Evolutionary conservation across 2,329 filamentous ascomycete species (phyloP).

Genomic region (Diaporthe batatas): DNA sequence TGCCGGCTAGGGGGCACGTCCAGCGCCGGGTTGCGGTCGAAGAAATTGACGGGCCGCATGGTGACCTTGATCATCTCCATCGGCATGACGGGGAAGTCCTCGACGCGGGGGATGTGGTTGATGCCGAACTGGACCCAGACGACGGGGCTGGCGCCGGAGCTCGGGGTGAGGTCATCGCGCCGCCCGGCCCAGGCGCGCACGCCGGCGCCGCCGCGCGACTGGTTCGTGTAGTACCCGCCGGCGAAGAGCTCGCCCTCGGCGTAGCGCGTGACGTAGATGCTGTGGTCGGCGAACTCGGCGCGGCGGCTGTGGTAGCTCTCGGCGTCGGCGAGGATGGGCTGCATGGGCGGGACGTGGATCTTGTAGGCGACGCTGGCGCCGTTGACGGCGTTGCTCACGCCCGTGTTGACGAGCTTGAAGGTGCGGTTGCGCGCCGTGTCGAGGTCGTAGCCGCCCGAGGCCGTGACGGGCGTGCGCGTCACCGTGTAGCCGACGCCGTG

Average conservation of each 20-base stretch:
- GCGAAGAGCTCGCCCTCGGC: constrained; percentile 54
- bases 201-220: constrained; percentile 54
- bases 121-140: constrained; percentile 68
- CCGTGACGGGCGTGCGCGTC: constrained; percentile 59
- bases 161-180: constrained; percentile 56
- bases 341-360: constrained; percentile 67
- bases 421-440: constrained; percentile 61
- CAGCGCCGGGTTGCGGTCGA: constrained; percentile 63
- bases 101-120: constrained; percentile 72
- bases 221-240: constrained; percentile 55
- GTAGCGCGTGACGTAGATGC: constrained; percentile 54
- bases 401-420: constrained; percentile 71
- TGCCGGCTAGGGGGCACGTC: constrained; percentile 63
- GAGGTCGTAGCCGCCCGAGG: constrained; percentile 62
- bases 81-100: constrained; percentile 79
- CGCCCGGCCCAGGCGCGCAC: constrained; percentile 51
- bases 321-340: constrained; percentile 66
- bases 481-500: constrained; percentile 65
- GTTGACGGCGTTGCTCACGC: constrained; percentile 65
- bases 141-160: constrained; percentile 53
- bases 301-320: constrained; percentile 52
- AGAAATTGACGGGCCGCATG: constrained; percentile 66
- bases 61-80: constrained; percentile 66
- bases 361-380: constrained; percentile 68
- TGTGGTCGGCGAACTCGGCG: constrained; percentile 54